phyloP scores from a whole-genome alignment of 306 rosid genomes.

The Vachellia collinsii region DNA sequence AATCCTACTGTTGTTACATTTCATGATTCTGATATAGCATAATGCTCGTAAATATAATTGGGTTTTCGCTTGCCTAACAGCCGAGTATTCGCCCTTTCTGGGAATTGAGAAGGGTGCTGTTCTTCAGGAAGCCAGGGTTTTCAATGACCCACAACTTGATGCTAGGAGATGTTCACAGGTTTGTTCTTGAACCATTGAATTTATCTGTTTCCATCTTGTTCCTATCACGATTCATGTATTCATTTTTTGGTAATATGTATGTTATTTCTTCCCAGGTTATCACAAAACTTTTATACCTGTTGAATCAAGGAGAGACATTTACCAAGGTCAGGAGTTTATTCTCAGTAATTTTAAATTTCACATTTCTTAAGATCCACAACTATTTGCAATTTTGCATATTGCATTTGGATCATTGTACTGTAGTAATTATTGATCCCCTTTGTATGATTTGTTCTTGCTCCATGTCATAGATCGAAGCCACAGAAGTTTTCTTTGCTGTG shows the following conservation, averaged over 20 bases:
- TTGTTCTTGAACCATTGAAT: constrained; percentile 15
- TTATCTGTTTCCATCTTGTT: constrained; percentile 17
- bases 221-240: constrained; percentile 2
- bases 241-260: constrained; percentile 34
- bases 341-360: background rate
- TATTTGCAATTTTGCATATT: background rate
- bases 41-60: constrained; percentile 23
- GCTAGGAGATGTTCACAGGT: constrained; percentile 99
- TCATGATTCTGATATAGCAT: background rate
- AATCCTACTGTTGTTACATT: background rate
- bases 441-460: constrained; percentile 28
- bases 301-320: constrained; percentile 92
- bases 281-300: constrained; percentile 88
- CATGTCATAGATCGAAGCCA: constrained; percentile 81
- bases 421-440: constrained; percentile 24
- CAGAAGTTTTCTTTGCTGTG: constrained; percentile 96
- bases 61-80: constrained; percentile 47
- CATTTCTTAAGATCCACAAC: constrained; percentile 30
- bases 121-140: constrained; percentile 98
- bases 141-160: constrained; percentile 96
- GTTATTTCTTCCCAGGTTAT: constrained; percentile 65
- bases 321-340: constrained; percentile 68
- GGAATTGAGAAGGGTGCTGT: constrained; percentile 98
- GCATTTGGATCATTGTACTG: constrained; percentile 11
- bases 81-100: constrained; percentile 85